phyloP scores from a whole-genome alignment of 495 filamentous ascomycete species.

The Viridothelium virens region DNA sequence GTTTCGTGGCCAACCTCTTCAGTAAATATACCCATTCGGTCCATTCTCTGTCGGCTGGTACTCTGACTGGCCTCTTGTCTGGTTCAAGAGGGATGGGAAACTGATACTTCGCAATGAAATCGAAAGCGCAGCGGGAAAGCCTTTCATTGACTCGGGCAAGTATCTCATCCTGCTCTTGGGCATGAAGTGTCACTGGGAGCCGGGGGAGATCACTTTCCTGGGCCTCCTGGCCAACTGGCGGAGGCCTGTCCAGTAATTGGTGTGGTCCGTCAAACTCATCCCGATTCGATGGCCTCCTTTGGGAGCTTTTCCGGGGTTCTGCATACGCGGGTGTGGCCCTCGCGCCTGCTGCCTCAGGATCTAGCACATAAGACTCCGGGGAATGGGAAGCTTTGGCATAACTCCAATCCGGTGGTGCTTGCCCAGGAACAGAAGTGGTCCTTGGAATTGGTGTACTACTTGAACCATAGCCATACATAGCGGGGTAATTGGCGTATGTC shows the following conservation, averaged over 20 bases:
- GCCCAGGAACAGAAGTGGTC: background rate
- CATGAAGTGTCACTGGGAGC: slow-evolving; percentile 72
- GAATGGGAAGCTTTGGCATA: background rate
- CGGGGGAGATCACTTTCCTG: slow-evolving; percentile 72
- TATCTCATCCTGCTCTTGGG: slow-evolving; percentile 76
- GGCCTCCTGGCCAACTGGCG: slow-evolving; percentile 55
- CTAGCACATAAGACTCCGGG: background rate
- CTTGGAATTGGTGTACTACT: background rate
- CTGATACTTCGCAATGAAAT: slow-evolving; percentile 83
- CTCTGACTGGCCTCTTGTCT: slow-evolving; percentile 71
- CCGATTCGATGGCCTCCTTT: slow-evolving; percentile 67
- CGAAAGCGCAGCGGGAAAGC: slow-evolving; percentile 75
- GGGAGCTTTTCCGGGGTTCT: slow-evolving; percentile 33
- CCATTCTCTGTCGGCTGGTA: slow-evolving; percentile 78
- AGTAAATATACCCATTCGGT: slow-evolving; percentile 87
- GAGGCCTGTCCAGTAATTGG: slow-evolving; percentile 64
- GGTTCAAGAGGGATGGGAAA: slow-evolving; percentile 75
- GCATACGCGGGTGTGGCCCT: background rate
- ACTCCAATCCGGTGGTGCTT: slow-evolving; percentile 4
- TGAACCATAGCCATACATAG: slow-evolving; percentile 4
- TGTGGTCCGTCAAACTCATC: slow-evolving; percentile 86
- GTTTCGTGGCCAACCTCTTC: slow-evolving; percentile 76
- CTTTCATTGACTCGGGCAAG: slow-evolving; percentile 73
- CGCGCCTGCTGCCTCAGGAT: background rate
- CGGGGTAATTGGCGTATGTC: background rate